Conservation (phyloP, 805 yeast genomes). For the Pichia ethanolica region DNA sequence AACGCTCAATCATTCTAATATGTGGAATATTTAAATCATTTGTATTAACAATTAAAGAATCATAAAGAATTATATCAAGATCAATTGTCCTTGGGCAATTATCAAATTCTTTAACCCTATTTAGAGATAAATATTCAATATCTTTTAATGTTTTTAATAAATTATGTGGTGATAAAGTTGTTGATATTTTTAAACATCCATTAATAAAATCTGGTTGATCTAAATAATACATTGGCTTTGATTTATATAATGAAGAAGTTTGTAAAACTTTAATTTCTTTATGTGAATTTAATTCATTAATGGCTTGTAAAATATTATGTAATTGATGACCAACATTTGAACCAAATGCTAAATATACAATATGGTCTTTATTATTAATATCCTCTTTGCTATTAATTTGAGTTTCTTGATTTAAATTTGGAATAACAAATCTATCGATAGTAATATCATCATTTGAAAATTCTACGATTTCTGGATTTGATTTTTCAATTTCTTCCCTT, state of each 20-base stretch:
- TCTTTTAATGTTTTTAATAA: slow-evolving; percentile 56
- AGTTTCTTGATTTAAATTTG: slow-evolving; percentile 25
- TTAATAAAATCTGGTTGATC: slow-evolving; percentile 80
- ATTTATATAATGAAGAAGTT: slow-evolving; percentile 75
- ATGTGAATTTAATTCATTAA: slow-evolving; percentile 35
- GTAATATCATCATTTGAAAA: slow-evolving; percentile 16
- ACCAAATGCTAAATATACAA: slow-evolving; percentile 80
- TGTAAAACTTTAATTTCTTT: slow-evolving; percentile 38
- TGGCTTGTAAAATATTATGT: slow-evolving; percentile 49
- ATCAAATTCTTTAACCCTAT: slow-evolving; percentile 68
- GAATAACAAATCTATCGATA: slow-evolving; percentile 18
- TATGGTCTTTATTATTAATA: slow-evolving; percentile 28
- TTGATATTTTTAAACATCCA: slow-evolving; percentile 68
- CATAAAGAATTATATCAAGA: slow-evolving; percentile 77
- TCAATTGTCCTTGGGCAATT: slow-evolving; percentile 94
- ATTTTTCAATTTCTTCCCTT: slow-evolving; percentile 30
- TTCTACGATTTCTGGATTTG: slow-evolving; percentile 13
- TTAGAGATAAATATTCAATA: slow-evolving; percentile 67
- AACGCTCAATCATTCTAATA: slow-evolving; percentile 76
- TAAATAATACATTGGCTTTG: slow-evolving; percentile 85
- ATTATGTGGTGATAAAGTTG: slow-evolving; percentile 55
- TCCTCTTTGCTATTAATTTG: background rate
- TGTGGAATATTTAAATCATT: slow-evolving; percentile 74
- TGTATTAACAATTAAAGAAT: slow-evolving; percentile 46
- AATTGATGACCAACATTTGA: slow-evolving; percentile 75